Conservation (phyloP, 352 stramenopile species). For the Globisporangium rhizosaccharum region DNA sequence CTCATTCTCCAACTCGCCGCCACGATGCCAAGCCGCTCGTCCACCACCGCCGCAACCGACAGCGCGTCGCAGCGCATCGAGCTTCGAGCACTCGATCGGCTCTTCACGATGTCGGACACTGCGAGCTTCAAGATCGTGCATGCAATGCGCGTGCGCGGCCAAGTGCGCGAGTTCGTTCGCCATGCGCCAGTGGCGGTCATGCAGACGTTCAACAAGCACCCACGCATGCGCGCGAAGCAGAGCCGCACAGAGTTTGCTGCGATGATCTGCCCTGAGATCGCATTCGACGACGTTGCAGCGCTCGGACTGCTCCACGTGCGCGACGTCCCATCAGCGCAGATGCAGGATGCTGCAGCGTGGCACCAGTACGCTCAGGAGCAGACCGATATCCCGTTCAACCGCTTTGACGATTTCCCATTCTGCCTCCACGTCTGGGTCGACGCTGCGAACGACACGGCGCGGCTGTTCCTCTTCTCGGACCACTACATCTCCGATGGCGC, state of each 20-base stretch:
- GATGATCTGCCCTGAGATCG: constrained; percentile 24
- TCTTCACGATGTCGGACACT: neutral
- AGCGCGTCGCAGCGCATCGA: neutral
- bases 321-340: neutral
- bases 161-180: constrained; percentile 5
- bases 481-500: constrained; percentile 37
- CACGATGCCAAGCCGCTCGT: neutral
- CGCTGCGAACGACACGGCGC: constrained; percentile 11
- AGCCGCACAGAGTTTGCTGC: constrained; percentile 18
- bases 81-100: neutral
- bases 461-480: constrained; percentile 44
- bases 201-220: constrained; percentile 34
- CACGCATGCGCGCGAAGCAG: constrained; percentile 27
- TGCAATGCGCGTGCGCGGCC: constrained; percentile 6
- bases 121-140: constrained; percentile 7
- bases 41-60: neutral
- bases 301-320: neutral
- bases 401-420: constrained; percentile 11
- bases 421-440: constrained; percentile 20
- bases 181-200: constrained; percentile 19
- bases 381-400: constrained; percentile 2
- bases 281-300: constrained; percentile 4
- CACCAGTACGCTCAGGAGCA: constrained; percentile 1
- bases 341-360: neutral
- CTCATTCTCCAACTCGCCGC: too few relatives aligned